Conservation (phyloP, 176 grass and related monocot genomes). For the Avena atlantica region DNA sequence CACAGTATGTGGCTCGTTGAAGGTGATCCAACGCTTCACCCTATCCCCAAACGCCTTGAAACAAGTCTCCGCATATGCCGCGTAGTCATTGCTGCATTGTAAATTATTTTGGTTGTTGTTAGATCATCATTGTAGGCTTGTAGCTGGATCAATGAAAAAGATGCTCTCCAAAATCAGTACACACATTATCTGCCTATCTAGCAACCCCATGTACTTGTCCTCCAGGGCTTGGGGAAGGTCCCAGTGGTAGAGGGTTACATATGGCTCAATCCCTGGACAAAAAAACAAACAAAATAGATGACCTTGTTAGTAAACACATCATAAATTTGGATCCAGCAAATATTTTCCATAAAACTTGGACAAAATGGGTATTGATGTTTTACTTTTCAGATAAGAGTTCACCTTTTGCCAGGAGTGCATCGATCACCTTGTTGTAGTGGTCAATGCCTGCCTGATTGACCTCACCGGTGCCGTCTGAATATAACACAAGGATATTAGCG, state of each 20-base stretch:
- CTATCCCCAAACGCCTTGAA: constrained; percentile 73
- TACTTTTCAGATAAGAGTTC: background rate
- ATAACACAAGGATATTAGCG: background rate
- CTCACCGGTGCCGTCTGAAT: constrained; percentile 65
- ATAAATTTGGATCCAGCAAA: background rate
- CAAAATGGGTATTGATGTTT: background rate
- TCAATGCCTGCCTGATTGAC: constrained; percentile 70
- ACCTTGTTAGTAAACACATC: background rate
- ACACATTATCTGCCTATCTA: constrained; percentile 71
- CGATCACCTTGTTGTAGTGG: constrained; percentile 74
- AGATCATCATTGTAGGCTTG: too few relatives aligned
- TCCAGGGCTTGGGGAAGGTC: constrained; percentile 78
- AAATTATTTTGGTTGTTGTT: too few relatives aligned
- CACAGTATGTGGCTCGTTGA: constrained; percentile 78
- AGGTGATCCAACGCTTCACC: constrained; percentile 76
- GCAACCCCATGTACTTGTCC: constrained; percentile 66
- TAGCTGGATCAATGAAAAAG: too few relatives aligned
- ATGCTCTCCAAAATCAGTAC: background rate
- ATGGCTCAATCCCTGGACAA: constrained; percentile 57
- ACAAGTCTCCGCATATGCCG: constrained; percentile 61
- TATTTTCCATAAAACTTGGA: background rate
- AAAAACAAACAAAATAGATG: background rate
- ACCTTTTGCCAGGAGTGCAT: constrained; percentile 77
- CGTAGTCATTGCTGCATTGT: constrained; percentile 56
- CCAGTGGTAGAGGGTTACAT: constrained; percentile 73